Percentiles rank a stretch among this genome's conserved stretches.
These are phyloP conservation scores for Phytophthora palmivora DNA, from an alignment of 352 stramenopile genomes.

Conservation along the genomic window DNA sequence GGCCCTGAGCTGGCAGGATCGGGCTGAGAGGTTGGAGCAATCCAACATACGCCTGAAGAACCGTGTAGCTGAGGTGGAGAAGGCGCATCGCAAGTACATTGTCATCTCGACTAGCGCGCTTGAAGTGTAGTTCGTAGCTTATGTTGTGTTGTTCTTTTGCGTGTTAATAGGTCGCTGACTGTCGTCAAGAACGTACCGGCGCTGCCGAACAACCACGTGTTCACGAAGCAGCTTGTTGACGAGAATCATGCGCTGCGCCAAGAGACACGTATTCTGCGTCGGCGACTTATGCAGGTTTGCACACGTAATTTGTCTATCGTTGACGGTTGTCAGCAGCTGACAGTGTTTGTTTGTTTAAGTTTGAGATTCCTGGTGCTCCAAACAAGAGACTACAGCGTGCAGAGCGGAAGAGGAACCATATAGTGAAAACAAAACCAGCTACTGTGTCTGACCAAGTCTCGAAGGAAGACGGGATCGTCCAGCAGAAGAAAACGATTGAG, in stretches of 20 bases:
- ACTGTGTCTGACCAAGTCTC: not conserved
- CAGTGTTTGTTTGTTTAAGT: slow-evolving; percentile 13
- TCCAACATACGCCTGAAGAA: slow-evolving; percentile 47
- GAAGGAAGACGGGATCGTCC: not conserved
- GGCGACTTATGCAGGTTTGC: slow-evolving; percentile 51
- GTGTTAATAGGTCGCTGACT: slow-evolving; percentile 42
- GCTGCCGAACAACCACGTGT: slow-evolving; percentile 71
- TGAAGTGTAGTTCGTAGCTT: not conserved
- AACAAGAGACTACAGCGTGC: not conserved
- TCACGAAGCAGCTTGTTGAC: slow-evolving; percentile 69
- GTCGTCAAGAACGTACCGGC: slow-evolving; percentile 61
- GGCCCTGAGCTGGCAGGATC: slow-evolving; percentile 49
- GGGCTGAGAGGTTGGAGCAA: slow-evolving; percentile 43
- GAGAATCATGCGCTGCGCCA: slow-evolving; percentile 58
- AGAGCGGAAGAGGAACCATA: slow-evolving; percentile 3
- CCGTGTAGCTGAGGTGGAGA: slow-evolving; percentile 40
- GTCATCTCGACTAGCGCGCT: slow-evolving; percentile 1
- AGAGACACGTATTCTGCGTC: slow-evolving; percentile 45
- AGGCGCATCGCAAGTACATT: slow-evolving; percentile 45
- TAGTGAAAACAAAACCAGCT: not conserved
- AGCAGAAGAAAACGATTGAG: not conserved
- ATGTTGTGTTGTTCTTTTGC: slow-evolving; percentile 11
- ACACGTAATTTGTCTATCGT: not conserved
- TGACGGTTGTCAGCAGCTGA: slow-evolving; percentile 2
- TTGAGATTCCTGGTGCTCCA: slow-evolving; percentile 16